phyloP scores from a whole-genome alignment of 1,284 basidiomycete genomes.

The Cystobasidium sp. region DNA sequence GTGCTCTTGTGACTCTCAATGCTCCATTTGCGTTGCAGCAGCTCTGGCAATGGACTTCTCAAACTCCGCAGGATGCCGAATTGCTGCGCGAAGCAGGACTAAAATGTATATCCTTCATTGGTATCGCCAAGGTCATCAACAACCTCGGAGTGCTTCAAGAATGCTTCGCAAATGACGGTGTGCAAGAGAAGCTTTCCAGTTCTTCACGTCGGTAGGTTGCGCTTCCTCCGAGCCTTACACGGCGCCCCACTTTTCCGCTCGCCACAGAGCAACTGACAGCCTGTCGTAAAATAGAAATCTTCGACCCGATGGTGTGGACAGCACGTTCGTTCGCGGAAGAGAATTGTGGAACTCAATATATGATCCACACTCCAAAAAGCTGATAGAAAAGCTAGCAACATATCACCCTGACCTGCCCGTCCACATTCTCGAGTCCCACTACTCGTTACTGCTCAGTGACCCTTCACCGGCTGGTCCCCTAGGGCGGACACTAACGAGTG shows the following conservation, averaged over 20 bases:
- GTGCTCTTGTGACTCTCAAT: slow-evolving; percentile 80
- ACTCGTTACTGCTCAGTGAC: slow-evolving; percentile 81
- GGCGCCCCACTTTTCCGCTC: background rate
- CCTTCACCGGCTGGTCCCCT: slow-evolving; percentile 60
- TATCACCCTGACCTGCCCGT: slow-evolving; percentile 70
- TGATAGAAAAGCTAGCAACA: slow-evolving; percentile 81
- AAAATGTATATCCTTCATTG: slow-evolving; percentile 70
- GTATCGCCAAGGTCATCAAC: slow-evolving; percentile 65
- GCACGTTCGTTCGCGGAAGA: slow-evolving; percentile 23
- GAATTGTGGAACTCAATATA: slow-evolving; percentile 89
- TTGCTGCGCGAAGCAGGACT: slow-evolving; percentile 90
- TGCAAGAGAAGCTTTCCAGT: slow-evolving; percentile 70
- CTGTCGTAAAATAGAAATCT: background rate
- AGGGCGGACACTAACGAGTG: slow-evolving; percentile 74
- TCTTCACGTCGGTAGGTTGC: slow-evolving; percentile 69
- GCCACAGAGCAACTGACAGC: slow-evolving; percentile 6
- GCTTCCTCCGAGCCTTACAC: background rate
- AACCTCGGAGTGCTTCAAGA: slow-evolving; percentile 74
- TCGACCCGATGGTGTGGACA: slow-evolving; percentile 46
- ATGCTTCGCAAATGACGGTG: slow-evolving; percentile 73
- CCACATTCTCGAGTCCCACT: slow-evolving; percentile 88
- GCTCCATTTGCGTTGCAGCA: slow-evolving; percentile 76
- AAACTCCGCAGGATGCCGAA: slow-evolving; percentile 68
- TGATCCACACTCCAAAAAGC: slow-evolving; percentile 82
- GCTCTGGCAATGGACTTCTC: slow-evolving; percentile 73